Evolutionary conservation across 139 green algal genomes (phyloP).

Genomic region (Volvox reticuliferus): DNA sequence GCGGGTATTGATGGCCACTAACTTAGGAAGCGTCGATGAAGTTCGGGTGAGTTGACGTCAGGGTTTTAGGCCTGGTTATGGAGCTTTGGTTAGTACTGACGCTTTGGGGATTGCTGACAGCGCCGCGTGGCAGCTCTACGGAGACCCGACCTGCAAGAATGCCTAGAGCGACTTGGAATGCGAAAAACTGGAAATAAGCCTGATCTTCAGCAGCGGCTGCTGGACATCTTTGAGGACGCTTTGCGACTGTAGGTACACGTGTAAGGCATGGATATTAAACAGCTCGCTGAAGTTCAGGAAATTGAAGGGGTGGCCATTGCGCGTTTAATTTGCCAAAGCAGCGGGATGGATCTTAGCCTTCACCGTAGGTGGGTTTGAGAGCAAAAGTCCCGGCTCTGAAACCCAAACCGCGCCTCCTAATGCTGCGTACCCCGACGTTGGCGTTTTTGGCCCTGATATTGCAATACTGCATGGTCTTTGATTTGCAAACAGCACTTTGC

Average conservation of each 20-base stretch:
- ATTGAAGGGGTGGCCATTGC: too few species aligned
- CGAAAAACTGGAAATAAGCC: conserved; percentile 69
- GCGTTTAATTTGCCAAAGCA: too few species aligned
- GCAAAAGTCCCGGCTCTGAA: too few species aligned
- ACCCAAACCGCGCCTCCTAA: too few species aligned
- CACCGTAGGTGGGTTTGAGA: too few species aligned
- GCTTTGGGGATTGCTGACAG: neutral
- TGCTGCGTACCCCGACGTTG: too few species aligned
- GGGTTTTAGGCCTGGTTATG: neutral
- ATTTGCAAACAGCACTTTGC: too few species aligned
- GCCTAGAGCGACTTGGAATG: conserved; percentile 66
- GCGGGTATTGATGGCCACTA: conserved; percentile 12
- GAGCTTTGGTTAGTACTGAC: neutral
- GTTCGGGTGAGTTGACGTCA: neutral
- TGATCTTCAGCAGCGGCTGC: conserved; percentile 54
- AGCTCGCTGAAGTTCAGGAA: too few species aligned
- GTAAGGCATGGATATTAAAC: too few species aligned
- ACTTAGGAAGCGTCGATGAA: conserved; percentile 8
- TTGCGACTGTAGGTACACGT: conserved; percentile 25
- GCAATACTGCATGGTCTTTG: too few species aligned
- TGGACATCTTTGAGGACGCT: conserved; percentile 49
- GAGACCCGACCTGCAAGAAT: conserved; percentile 66
- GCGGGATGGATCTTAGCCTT: too few species aligned
- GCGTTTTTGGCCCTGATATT: too few species aligned
- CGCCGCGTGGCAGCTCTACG: conserved; percentile 46